Evolutionary conservation across 1,284 basidiomycete genomes (phyloP).

Genomic region (Tilletia horrida): DNA sequence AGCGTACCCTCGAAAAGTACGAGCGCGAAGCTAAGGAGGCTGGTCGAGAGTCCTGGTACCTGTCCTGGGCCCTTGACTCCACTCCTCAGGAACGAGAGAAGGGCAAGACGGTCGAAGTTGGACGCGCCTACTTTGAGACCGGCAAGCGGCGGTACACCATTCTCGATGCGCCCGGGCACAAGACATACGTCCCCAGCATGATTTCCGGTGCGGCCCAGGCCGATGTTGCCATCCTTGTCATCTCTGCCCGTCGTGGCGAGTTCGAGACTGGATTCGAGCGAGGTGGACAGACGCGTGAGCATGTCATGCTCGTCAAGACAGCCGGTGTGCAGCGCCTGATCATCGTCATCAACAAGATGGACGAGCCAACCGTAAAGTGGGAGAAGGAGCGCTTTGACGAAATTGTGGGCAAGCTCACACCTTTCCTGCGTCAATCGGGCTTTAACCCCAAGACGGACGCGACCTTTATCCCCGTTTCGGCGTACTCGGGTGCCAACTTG

Average conservation of each 20-base stretch:
- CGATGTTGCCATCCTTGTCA: slow-evolving; percentile 53
- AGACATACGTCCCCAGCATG: slow-evolving; percentile 54
- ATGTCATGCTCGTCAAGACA: slow-evolving; percentile 54
- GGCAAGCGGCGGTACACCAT: slow-evolving; percentile 54
- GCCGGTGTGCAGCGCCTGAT: slow-evolving; percentile 53
- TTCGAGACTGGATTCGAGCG: slow-evolving; percentile 54
- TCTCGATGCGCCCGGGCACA: slow-evolving; percentile 54
- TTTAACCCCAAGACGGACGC: slow-evolving; percentile 54
- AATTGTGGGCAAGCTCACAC: slow-evolving; percentile 49
- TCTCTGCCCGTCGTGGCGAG: slow-evolving; percentile 52
- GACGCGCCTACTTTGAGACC: slow-evolving; percentile 54
- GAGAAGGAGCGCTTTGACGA: slow-evolving; percentile 51
- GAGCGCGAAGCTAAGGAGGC: slow-evolving; percentile 54
- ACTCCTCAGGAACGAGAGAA: slow-evolving; percentile 53
- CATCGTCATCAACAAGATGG: slow-evolving; percentile 55
- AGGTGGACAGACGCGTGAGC: slow-evolving; percentile 54
- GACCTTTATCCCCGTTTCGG: slow-evolving; percentile 52
- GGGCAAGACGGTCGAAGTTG: slow-evolving; percentile 55
- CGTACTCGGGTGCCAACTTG: slow-evolving; percentile 52
- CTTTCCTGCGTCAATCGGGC: slow-evolving; percentile 47
- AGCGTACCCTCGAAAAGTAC: slow-evolving; percentile 54
- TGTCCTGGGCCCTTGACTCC: slow-evolving; percentile 54
- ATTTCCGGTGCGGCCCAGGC: slow-evolving; percentile 54
- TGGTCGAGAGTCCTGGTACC: slow-evolving; percentile 53
- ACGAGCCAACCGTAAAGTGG: slow-evolving; percentile 53